Conservation (phyloP, 805 yeast species). For the Saturnispora ahearnii region DNA sequence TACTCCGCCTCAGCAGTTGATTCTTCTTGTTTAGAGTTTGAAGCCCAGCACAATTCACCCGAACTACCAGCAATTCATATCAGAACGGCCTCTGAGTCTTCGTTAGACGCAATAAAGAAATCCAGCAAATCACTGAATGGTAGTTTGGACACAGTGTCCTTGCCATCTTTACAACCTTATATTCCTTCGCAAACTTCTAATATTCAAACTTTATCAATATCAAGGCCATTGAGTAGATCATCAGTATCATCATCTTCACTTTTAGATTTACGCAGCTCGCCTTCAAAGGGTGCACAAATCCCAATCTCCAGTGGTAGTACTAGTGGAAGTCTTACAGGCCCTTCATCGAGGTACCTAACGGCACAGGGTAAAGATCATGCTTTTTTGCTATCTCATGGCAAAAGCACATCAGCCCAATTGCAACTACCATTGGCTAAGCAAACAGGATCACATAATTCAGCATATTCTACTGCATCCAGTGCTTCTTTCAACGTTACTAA, state of each 20-base stretch:
- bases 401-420: constrained; percentile 1
- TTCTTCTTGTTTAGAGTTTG: not conserved
- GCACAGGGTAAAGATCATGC: constrained; percentile 4
- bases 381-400: constrained; percentile 6
- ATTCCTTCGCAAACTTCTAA: not conserved
- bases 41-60: not conserved
- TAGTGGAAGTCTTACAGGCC: not conserved
- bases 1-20: not conserved
- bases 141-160: not conserved
- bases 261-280: constrained; percentile 1
- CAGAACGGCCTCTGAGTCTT: not conserved
- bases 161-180: not conserved
- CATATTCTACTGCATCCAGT: not conserved
- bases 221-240: constrained; percentile 5
- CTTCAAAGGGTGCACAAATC: not conserved
- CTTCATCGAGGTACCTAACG: constrained; percentile 3
- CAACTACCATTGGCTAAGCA: constrained; percentile 5
- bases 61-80: not conserved
- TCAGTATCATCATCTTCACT: constrained; percentile 1
- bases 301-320: not conserved
- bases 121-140: not conserved
- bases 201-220: not conserved
- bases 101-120: not conserved
- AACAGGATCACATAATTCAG: not conserved
- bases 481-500: not conserved